Conservation (phyloP, 2,329 filamentous ascomycete species). For the Dactylonectria estremocensis region DNA sequence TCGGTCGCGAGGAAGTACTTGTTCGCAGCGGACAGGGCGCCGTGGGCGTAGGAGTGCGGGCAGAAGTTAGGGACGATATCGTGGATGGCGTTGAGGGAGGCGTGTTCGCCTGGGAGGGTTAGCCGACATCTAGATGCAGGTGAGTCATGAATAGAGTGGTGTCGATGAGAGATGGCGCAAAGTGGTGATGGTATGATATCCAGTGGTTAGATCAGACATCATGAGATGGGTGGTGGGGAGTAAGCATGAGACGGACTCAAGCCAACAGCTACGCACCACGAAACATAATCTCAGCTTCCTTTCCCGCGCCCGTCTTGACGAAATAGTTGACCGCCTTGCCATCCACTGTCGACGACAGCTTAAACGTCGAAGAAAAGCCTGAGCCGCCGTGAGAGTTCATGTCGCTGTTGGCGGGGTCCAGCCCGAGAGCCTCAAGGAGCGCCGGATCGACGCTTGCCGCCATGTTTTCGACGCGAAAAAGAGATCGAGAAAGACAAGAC, state of each 20-base stretch:
- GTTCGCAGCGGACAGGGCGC: slow-evolving; percentile 67
- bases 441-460: slow-evolving; percentile 71
- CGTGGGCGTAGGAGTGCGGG: slow-evolving; percentile 82
- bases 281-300: slow-evolving; percentile 78
- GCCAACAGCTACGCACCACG: slow-evolving; percentile 62
- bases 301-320: slow-evolving; percentile 78
- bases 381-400: slow-evolving; percentile 76
- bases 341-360: slow-evolving; percentile 63
- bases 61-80: slow-evolving; percentile 80
- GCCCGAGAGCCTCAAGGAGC: slow-evolving; percentile 71
- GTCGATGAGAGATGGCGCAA: background rate
- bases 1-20: slow-evolving; percentile 79
- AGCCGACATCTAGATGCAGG: background rate
- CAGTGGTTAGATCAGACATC: background rate
- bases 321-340: slow-evolving; percentile 73
- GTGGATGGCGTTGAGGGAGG: slow-evolving; percentile 87
- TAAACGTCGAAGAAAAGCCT: slow-evolving; percentile 78
- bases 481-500: slow-evolving; percentile 9
- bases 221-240: slow-evolving; percentile 12
- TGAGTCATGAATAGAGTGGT: background rate
- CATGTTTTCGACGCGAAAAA: slow-evolving; percentile 52
- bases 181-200: slow-evolving; percentile 18
- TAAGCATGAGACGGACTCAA: slow-evolving; percentile 45
- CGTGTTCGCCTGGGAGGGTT: slow-evolving; percentile 77
- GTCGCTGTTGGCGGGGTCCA: slow-evolving; percentile 68